A percentile compares a stretch with the other conserved stretches of the same genome.
Evolutionary conservation across 176 grass and related monocot genomes (phyloP).

Genomic region (Themeda triandra): DNA sequence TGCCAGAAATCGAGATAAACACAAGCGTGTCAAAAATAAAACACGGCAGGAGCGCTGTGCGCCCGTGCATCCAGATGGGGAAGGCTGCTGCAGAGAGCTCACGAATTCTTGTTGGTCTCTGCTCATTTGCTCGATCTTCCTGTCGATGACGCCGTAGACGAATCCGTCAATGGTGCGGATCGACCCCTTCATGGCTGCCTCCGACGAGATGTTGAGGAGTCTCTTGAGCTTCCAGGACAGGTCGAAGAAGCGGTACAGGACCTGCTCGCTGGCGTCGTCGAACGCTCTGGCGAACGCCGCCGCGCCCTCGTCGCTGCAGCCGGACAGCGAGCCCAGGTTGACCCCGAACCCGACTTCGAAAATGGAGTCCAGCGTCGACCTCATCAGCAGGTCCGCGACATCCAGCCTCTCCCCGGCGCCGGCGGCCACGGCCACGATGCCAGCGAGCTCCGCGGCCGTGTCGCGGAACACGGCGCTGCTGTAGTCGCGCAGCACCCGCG

Average conservation of each 20-base stretch:
- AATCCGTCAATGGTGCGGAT: constrained; percentile 57
- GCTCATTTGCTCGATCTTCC: constrained; percentile 39
- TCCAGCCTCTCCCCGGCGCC: constrained; percentile 17
- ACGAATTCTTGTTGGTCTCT: constrained; percentile 42
- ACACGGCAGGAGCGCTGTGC: too few species aligned
- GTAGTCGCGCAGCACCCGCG: constrained; percentile 61
- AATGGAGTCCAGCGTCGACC: constrained; percentile 69
- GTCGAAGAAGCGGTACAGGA: constrained; percentile 58
- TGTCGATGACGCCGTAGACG: constrained; percentile 52
- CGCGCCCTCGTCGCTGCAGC: constrained; percentile 7
- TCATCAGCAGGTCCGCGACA: constrained; percentile 67
- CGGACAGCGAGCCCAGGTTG: constrained; percentile 47
- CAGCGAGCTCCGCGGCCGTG: constrained; percentile 51
- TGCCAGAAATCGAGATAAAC: constrained; percentile 4
- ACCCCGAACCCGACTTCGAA: constrained; percentile 67
- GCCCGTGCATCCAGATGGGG: too few species aligned
- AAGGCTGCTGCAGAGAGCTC: neutral
- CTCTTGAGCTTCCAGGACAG: constrained; percentile 63
- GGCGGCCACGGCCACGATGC: constrained; percentile 20
- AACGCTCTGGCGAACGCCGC: constrained; percentile 65
- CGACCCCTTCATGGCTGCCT: constrained; percentile 54
- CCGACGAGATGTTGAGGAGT: constrained; percentile 57
- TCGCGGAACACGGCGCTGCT: constrained; percentile 62
- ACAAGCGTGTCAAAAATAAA: too few species aligned
- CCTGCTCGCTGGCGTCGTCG: constrained; percentile 58